A percentile compares a stretch with the other conserved stretches of the same genome.
Evolutionary conservation across 2,329 filamentous ascomycete species (phyloP).

Genomic region (Neocatenulostroma microsporum): DNA sequence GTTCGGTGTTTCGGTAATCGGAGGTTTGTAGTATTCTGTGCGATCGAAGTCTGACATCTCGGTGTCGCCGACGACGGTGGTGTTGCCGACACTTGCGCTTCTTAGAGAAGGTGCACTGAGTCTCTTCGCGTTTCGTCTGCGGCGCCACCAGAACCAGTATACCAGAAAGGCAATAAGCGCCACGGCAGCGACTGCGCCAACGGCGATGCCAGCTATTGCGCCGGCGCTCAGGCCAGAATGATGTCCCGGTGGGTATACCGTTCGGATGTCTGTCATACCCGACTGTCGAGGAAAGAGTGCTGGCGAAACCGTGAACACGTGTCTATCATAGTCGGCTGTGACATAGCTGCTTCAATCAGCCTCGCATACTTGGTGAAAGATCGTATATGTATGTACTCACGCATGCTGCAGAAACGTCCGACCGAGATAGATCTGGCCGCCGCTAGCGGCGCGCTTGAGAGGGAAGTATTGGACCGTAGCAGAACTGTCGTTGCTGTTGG

Average conservation of each 20-base stretch:
- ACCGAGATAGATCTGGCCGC: too few species aligned
- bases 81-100: not conserved
- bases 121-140: not conserved
- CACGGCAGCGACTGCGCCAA: constrained; percentile 5
- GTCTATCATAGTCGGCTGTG: constrained; percentile 3
- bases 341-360: constrained; percentile 1
- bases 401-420: too few species aligned
- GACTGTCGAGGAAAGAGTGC: not conserved
- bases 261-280: not conserved
- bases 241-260: not conserved
- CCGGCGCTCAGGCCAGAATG: constrained; percentile 1
- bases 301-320: constrained; percentile 1
- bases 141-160: constrained; percentile 2
- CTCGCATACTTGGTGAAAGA: too few species aligned
- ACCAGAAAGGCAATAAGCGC: not conserved
- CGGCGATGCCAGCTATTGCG: constrained; percentile 3
- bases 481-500: too few species aligned
- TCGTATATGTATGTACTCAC: too few species aligned
- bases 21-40: not conserved
- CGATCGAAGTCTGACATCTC: not conserved
- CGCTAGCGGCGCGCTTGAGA: too few species aligned
- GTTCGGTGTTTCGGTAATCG: too few species aligned
- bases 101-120: not conserved
- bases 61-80: not conserved
- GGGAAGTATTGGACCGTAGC: too few species aligned